Conservation (phyloP, 257 asterid genomes). For the Solanum boliviense region DNA sequence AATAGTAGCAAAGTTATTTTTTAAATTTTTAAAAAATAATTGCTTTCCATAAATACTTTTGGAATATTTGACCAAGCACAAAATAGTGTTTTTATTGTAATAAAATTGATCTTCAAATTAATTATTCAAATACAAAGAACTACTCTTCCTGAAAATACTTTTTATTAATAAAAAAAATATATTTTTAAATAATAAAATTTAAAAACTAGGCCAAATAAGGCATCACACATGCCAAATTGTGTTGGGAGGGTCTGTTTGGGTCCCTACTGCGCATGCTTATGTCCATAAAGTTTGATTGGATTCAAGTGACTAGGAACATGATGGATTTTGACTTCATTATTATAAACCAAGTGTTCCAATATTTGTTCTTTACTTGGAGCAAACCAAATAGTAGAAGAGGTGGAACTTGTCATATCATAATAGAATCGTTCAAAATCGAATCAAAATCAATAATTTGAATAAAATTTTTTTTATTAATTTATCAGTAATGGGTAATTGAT, state of each 20-base stretch:
- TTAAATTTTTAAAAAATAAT: no score
- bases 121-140: no score
- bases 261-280: constrained; percentile 1
- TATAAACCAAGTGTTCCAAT: neutral
- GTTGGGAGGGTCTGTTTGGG: neutral
- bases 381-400: neutral
- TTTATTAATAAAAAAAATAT: no score
- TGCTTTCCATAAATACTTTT: neutral
- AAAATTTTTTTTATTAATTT: no score
- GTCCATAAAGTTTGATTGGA: neutral
- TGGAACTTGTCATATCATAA: neutral
- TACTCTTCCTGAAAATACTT: neutral
- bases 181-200: neutral
- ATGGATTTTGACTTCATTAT: neutral
- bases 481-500: no score
- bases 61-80: neutral
- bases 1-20: neutral
- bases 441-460: no score
- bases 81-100: no score
- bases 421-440: neutral
- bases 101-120: neutral
- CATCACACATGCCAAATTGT: neutral
- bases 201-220: neutral
- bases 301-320: neutral
- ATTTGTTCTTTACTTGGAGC: neutral